A percentile compares a stretch with the other conserved stretches of the same genome.
phyloP scores from a whole-genome alignment of 805 yeast genomes.

The Kodamaea laetipori region DNA sequence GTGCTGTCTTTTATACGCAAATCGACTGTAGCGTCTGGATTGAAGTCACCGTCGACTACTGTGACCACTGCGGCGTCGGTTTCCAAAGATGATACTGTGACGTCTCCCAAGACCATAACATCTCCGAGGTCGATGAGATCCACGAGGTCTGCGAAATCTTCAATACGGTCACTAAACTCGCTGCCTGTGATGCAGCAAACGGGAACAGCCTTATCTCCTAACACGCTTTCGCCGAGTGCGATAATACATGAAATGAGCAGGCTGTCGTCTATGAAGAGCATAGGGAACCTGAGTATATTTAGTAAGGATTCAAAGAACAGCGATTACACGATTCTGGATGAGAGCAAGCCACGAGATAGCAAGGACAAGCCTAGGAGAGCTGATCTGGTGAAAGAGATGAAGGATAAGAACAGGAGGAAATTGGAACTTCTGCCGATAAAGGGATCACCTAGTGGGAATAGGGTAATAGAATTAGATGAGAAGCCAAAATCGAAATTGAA shows the following conservation, averaged over 20 bases:
- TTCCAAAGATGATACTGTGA: slow-evolving; percentile 5
- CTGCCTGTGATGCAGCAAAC: slow-evolving; percentile 13
- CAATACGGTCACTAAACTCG: slow-evolving; percentile 1
- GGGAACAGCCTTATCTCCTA: slow-evolving; percentile 5
- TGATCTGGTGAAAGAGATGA: background rate
- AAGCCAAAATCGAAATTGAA: slow-evolving; percentile 17
- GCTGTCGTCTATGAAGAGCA: slow-evolving; percentile 12
- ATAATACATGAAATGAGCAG: slow-evolving; percentile 5
- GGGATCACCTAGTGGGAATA: slow-evolving; percentile 17
- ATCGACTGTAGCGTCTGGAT: slow-evolving; percentile 13
- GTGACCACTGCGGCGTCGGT: slow-evolving; percentile 13
- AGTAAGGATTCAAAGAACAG: slow-evolving; percentile 14
- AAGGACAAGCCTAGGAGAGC: background rate
- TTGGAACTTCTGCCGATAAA: slow-evolving; percentile 15
- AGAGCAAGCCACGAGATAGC: background rate
- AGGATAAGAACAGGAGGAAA: background rate
- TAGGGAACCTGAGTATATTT: slow-evolving; percentile 12
- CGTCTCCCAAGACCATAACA: slow-evolving; percentile 13
- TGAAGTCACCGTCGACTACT: slow-evolving; percentile 28
- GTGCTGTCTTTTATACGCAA: slow-evolving; percentile 19
- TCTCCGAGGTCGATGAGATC: slow-evolving; percentile 8
- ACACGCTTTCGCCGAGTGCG: background rate
- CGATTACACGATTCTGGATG: slow-evolving; percentile 9
- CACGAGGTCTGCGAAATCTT: background rate
- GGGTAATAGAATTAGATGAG: slow-evolving; percentile 13